Percentiles rank a stretch among this genome's conserved stretches.
phyloP scores from a whole-genome alignment of 75 land plant species.

The Pinus taeda region DNA sequence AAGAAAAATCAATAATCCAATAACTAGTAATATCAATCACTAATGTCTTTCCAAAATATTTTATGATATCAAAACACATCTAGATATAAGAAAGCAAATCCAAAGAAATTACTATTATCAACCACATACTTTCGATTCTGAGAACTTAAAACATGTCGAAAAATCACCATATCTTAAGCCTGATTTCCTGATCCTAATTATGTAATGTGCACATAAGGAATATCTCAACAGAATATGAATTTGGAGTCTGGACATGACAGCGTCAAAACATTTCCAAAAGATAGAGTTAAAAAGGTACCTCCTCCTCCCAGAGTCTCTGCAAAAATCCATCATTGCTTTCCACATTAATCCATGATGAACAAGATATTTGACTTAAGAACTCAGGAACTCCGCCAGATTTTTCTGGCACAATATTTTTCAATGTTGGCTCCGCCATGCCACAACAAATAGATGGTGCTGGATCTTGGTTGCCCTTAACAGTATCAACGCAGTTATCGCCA shows the following conservation, averaged over 20 bases:
- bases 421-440: neutral
- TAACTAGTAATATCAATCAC: too few species aligned
- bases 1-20: too few species aligned
- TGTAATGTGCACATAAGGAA: neutral
- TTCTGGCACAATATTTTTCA: neutral
- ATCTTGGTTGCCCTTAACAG: neutral
- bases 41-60: too few species aligned
- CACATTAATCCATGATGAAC: constrained; percentile 20
- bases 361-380: neutral
- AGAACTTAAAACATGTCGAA: neutral
- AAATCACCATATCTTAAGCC: neutral
- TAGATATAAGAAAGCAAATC: neutral
- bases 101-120: neutral
- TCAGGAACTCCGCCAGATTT: neutral
- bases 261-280: neutral
- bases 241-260: neutral
- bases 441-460: neutral
- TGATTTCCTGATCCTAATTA: neutral
- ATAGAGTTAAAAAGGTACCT: constrained; percentile 7
- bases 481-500: neutral
- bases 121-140: neutral
- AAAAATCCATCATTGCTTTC: constrained; percentile 24
- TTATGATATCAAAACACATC: neutral
- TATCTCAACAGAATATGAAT: neutral
- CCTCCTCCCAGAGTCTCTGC: constrained; percentile 12